These are phyloP conservation scores for Blastobotrys raffinosifermentans DNA, from an alignment of 1,139 yeast genomes.

Conservation along the genomic window DNA sequence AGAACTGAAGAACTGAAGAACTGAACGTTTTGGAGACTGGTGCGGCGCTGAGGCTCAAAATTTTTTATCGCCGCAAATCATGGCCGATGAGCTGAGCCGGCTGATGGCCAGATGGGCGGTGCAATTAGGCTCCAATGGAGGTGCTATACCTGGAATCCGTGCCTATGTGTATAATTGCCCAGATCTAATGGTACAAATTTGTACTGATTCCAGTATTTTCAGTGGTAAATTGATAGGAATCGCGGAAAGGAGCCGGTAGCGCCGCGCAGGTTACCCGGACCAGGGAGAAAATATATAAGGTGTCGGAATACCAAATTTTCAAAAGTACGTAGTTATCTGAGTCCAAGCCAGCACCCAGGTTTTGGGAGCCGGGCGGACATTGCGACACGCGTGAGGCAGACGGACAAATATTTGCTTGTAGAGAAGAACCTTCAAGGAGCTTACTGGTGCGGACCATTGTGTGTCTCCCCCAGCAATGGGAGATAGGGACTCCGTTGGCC, in stretches of 20 bases:
- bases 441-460: conserved; percentile 21
- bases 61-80: no score
- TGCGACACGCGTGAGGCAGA: conserved; percentile 31
- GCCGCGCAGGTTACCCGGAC: conserved; percentile 1
- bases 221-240: no score
- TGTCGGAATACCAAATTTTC: conserved; percentile 1
- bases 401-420: conserved; percentile 13
- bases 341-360: conserved; percentile 20
- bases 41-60: no score
- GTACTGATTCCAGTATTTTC: no score
- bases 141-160: no score
- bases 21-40: conserved; percentile 6
- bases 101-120: no score
- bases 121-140: no score
- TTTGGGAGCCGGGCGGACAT: conserved; percentile 14
- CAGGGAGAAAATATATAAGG: neutral
- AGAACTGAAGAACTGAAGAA: no score
- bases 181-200: no score
- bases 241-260: no score
- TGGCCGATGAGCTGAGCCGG: no score
- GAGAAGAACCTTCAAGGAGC: conserved; percentile 18
- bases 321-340: conserved; percentile 19
- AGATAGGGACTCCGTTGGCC: conserved; percentile 27
- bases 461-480: conserved; percentile 25
- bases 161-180: no score